Base-by-base conservation (phyloP, 805 yeast genomes). In the Candida verbasci region DNA sequence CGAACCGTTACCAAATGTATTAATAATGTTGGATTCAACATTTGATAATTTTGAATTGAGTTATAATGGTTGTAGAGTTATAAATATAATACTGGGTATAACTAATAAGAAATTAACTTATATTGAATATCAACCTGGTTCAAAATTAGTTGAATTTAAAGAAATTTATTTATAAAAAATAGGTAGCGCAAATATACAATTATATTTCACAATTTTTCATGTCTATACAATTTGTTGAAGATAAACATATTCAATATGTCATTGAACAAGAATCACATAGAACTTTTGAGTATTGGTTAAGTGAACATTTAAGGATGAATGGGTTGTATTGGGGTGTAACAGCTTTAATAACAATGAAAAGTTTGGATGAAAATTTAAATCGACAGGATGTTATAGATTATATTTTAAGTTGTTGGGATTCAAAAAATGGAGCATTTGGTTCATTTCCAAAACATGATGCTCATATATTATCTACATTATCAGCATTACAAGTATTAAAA, bases 321-420 rank as follows among this genome's bases (percentile, higher is more conserved):
- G 98, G 97, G 1, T 70, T 93, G 0, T 93, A 93, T 56, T 93
- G 99, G 99, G 97, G 97, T 0, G 65, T 86, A 3, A 82, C 84
- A 12, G 87, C 96, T 0, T 58, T 89, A 22, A 74, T 74, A 34
- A 58, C 82, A 1, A 53, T 91, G 58, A 68, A 72, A 20, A 65
- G 80, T 2, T 59, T 70, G 23, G 56, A 57, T 18, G 25, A 30
- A n/a, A 74, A 78, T 0, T 73, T 91, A 39, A 68, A 79, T n/a
- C 65, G 69, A 36, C 60, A 68, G 1, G 85, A 82, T 6, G 76
- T 91, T 10, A 58, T 85, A 1, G 59, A 66, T n/a, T 93, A 80
- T 55, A 85, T 91, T 3, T 37, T 76, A 48, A 61, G 70, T 10
- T 91, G 97, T 53, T 79, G 75, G 57, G 72, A 80, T 42, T 50